phyloP scores from a whole-genome alignment of 2,329 filamentous ascomycete species.

The Tolypocladium cylindrosporum region DNA sequence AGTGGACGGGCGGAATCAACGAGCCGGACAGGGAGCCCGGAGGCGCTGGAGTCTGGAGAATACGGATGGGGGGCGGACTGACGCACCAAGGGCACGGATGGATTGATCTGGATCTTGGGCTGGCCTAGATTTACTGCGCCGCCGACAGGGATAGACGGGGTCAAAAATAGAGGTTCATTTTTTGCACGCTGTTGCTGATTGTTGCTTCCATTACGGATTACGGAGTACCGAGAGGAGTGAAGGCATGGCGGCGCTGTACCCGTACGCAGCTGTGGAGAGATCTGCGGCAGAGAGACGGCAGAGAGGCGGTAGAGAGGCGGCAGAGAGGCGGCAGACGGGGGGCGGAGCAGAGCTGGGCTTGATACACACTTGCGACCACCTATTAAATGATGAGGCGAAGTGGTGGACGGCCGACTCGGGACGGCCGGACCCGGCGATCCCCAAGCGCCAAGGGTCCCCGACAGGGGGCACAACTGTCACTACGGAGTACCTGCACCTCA shows the following conservation, averaged over 20 bases:
- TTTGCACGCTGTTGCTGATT: not conserved
- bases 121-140: slow-evolving; percentile 1
- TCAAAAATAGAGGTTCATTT: not conserved
- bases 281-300: not conserved
- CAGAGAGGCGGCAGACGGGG: no score
- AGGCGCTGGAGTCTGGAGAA: not conserved
- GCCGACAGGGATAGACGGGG: not conserved
- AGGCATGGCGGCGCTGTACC: no score
- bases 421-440: no score
- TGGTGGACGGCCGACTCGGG: no score
- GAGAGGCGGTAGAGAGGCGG: not conserved
- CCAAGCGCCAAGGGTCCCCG: not conserved
- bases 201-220: no score
- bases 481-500: no score
- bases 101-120: slow-evolving; percentile 3
- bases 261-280: not conserved
- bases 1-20: not conserved
- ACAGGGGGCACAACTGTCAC: not conserved
- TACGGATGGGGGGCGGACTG: not conserved
- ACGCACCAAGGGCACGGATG: not conserved
- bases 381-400: no score
- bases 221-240: no score
- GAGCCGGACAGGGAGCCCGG: not conserved
- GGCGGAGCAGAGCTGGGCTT: not conserved
- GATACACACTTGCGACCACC: not conserved